These are phyloP conservation scores for Umbellularia californica DNA, from an alignment of 164 flowering plant species.

Conservation along the genomic window DNA sequence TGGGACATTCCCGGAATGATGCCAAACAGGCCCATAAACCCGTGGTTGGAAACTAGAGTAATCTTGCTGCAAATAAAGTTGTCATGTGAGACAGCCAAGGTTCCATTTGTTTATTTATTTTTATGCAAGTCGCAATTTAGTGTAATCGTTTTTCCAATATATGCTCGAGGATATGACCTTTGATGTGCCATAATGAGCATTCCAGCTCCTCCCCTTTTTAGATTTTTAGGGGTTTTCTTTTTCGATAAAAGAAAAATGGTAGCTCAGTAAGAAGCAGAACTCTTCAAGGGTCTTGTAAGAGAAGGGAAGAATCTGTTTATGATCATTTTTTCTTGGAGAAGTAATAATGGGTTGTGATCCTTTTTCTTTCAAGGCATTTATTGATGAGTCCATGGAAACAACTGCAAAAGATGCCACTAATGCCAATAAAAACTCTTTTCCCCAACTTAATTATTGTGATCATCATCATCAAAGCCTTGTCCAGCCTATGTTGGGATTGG, in stretches of 20 bases:
- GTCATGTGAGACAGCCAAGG: not conserved
- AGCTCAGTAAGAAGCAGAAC: not conserved
- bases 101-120: not conserved
- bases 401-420: slow-evolving; percentile 41
- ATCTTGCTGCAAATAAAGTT: not conserved
- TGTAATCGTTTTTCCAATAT: not conserved
- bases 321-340: no score
- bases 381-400: slow-evolving; percentile 42
- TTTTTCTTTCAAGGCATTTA: slow-evolving; percentile 27
- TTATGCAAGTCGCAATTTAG: not conserved
- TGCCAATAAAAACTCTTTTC: slow-evolving; percentile 27
- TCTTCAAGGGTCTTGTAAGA: not conserved
- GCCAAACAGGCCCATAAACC: not conserved
- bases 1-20: no score
- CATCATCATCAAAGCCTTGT: no score
- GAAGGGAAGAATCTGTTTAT: not conserved
- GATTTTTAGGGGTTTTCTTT: not conserved
- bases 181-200: not conserved
- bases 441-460: not conserved
- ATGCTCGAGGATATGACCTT: no score
- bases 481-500: no score
- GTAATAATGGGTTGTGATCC: not conserved
- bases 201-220: no score
- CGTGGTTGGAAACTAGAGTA: not conserved
- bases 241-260: no score